Base-by-base conservation (phyloP, 768 basidiomycete genomes). In the Floccularia luteovirens region DNA sequence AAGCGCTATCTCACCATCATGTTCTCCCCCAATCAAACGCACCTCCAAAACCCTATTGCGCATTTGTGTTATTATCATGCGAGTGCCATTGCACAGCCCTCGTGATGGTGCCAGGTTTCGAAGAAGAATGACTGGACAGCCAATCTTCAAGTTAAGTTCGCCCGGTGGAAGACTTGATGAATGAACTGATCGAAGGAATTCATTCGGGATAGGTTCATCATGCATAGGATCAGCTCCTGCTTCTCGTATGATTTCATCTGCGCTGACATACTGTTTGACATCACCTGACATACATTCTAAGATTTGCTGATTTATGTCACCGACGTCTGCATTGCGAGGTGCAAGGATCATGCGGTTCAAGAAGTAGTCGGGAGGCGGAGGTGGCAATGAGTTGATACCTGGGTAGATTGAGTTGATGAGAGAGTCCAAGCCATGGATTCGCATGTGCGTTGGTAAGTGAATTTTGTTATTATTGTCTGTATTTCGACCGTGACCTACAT, bases 301-400 rank as follows among this genome's bases (percentile, higher is more conserved):
- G 8, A 64, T 49, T 3, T 25, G 20, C 3, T 51, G 14, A 31
- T 64, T 64, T 31, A 65, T 36, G 5, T 52, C 44, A 23, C 58
- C 46, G 2, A 68, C 63, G 44, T 61, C 52, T 39, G 51, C 46
- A 45, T 67, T 66, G 60, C 59, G 37, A 61, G 54, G 31, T 23
- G 54, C 38, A 11, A 65, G 47, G 28, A 67, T 64, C 4, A 47
- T 58, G 6, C 51, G 51, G 7, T 62, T 47, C 10, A 48, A 43
- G 41, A 59, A 61, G 38, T 57, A 61, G n/a, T 58, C 31, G 31
- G 49, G 21, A 12, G 12, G 13, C 5, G 25, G 36, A 12, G 19
- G 31, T 20, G 60, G 0, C 57, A 54, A n/a, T 54, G 52, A 35
- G 43, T 37, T 24, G 32, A 58, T 35, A 1, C 49, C 48, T 5